Conservation (phyloP, 306 rosid species). For the Gastrolobium villosum region DNA sequence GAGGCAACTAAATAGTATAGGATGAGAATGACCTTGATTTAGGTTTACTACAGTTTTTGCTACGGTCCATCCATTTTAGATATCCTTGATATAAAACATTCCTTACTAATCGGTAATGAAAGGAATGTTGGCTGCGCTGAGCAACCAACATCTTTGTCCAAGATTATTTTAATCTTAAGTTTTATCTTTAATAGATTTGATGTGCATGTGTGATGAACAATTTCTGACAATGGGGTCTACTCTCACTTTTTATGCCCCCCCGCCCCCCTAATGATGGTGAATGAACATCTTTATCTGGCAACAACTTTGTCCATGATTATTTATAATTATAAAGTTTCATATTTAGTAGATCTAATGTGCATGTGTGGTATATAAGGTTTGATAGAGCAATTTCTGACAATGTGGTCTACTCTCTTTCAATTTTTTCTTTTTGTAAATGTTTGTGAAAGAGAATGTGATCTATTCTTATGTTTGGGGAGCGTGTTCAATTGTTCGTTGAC, state of each 20-base stretch:
- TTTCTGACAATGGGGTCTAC: neutral
- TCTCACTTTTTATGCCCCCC: neutral
- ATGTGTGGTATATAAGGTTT: conserved; percentile 26
- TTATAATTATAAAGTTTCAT: neutral
- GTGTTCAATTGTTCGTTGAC: conserved; percentile 16
- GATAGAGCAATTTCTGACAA: neutral
- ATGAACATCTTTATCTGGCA: too few species aligned
- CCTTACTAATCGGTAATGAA: neutral
- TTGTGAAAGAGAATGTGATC: neutral
- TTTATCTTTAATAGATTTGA: neutral
- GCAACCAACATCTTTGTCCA: neutral
- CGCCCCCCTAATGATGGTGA: too few species aligned
- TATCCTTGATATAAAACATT: conserved; percentile 15
- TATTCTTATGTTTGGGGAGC: conserved; percentile 20
- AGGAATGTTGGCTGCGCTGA: conserved; percentile 15
- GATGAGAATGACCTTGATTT: neutral
- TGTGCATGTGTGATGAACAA: conserved; percentile 9
- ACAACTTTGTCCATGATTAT: neutral
- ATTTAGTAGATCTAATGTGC: conserved; percentile 1
- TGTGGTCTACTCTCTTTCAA: neutral
- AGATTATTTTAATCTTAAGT: neutral
- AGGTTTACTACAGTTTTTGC: neutral
- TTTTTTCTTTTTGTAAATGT: neutral
- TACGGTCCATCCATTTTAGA: neutral
- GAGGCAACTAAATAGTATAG: neutral